Percentiles rank a stretch among this genome's conserved stretches.
phyloP scores from a whole-genome alignment of 352 stramenopile species.

The Phytopythium delawarense region DNA sequence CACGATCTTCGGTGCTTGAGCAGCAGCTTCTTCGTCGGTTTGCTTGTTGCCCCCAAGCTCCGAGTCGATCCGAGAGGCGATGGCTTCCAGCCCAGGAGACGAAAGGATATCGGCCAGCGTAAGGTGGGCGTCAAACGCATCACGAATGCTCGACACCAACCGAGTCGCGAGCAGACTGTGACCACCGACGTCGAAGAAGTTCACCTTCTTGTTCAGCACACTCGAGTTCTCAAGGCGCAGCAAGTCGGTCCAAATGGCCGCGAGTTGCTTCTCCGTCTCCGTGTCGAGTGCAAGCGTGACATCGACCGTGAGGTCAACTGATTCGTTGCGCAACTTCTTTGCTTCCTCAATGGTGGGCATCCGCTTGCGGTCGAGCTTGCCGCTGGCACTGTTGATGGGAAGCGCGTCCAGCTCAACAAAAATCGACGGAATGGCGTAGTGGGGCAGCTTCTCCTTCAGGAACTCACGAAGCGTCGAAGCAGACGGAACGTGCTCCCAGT shows the following conservation, averaged over 20 bases:
- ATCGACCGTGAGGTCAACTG: conserved; percentile 63
- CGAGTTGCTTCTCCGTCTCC: conserved; percentile 54
- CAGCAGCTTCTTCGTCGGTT: conserved; percentile 5
- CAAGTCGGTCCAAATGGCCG: conserved; percentile 59
- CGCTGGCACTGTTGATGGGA: conserved; percentile 82
- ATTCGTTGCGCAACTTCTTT: conserved; percentile 61
- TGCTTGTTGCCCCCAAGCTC: conserved; percentile 11
- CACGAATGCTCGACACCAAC: conserved; percentile 65
- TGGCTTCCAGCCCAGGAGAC: conserved; percentile 44
- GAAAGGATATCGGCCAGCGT: conserved; percentile 75
- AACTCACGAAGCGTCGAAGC: conserved; percentile 60
- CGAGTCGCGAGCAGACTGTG: conserved; percentile 76
- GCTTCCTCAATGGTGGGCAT: conserved; percentile 71
- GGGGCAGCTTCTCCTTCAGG: conserved; percentile 69
- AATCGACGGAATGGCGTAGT: conserved; percentile 80
- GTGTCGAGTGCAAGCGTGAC: conserved; percentile 43
- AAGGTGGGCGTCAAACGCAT: conserved; percentile 58
- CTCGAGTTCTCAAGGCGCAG: conserved; percentile 55
- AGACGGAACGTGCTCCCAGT: conserved; percentile 62
- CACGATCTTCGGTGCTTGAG: conserved; percentile 23
- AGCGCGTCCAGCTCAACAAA: conserved; percentile 82
- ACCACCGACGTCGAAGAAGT: conserved; percentile 81
- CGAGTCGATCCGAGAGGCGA: conserved; percentile 54
- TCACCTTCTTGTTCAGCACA: conserved; percentile 50
- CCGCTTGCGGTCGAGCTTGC: conserved; percentile 89